Percentiles rank a stretch among this genome's conserved stretches.
Evolutionary conservation across 139 green algal genomes (phyloP).

Genomic region (Coelastrella sp.): DNA sequence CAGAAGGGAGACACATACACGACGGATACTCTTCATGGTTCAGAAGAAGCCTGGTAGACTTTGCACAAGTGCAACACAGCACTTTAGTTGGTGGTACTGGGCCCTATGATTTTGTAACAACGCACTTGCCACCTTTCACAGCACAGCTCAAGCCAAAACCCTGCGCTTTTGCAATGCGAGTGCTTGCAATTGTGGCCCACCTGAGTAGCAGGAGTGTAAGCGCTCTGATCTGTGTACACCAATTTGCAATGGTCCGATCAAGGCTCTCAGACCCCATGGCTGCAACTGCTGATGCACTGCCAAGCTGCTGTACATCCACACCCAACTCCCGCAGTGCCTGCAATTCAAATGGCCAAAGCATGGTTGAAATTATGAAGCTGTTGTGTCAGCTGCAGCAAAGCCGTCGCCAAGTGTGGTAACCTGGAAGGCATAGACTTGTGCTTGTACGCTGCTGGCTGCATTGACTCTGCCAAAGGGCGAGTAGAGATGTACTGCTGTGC

Average conservation of each 20-base stretch:
- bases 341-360: neutral
- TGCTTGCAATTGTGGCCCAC: neutral
- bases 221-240: neutral
- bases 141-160: neutral
- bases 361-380: too few relatives aligned
- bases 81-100: neutral
- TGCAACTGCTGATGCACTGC: neutral
- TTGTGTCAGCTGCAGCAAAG: too few relatives aligned
- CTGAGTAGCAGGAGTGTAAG: conserved; percentile 37
- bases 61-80: neutral
- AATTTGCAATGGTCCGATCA: neutral
- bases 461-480: too few relatives aligned
- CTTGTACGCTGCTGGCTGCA: too few relatives aligned
- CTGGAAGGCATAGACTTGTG: too few relatives aligned
- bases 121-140: neutral
- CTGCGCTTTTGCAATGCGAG: neutral
- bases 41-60: neutral
- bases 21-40: too few relatives aligned
- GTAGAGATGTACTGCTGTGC: too few relatives aligned
- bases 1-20: neutral
- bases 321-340: conserved; percentile 25
- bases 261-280: conserved; percentile 22
- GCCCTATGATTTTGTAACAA: neutral
- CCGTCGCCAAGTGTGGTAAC: too few relatives aligned
- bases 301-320: neutral